These are phyloP conservation scores for Sonneratia caseolaris DNA, from an alignment of 345 rosid species.

Conservation along the genomic window DNA sequence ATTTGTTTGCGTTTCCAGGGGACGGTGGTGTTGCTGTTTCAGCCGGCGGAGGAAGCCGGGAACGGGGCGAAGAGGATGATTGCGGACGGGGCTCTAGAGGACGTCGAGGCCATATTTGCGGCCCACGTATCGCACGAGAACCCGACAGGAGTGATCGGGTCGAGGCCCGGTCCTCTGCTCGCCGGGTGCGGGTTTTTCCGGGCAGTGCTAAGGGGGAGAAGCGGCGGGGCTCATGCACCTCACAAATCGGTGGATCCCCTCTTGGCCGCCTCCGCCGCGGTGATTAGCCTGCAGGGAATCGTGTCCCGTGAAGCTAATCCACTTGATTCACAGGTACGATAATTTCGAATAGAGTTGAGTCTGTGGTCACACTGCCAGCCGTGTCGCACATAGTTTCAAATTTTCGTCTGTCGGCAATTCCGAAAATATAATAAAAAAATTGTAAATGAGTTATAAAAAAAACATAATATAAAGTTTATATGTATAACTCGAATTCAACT, in stretches of 20 bases:
- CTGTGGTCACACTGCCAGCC: too few species aligned
- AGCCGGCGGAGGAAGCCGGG: constrained; percentile 97
- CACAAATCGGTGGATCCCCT: constrained; percentile 33
- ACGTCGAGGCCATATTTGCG: constrained; percentile 73
- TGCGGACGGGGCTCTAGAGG: constrained; percentile 57
- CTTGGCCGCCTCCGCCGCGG: constrained; percentile 66
- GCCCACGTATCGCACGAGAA: constrained; percentile 75
- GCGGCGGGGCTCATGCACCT: constrained; percentile 18
- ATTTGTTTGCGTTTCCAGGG: constrained; percentile 33
- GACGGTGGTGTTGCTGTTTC: constrained; percentile 71
- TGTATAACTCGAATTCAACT: neutral
- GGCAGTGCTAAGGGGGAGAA: constrained; percentile 38
- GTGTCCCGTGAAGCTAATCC: constrained; percentile 89
- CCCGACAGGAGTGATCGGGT: constrained; percentile 68
- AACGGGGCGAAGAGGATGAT: constrained; percentile 88
- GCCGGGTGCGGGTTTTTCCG: constrained; percentile 89
- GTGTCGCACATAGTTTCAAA: neutral
- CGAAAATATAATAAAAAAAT: too few species aligned
- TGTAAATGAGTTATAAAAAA: too few species aligned
- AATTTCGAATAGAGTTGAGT: too few species aligned
- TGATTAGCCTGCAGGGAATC: constrained; percentile 73
- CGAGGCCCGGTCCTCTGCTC: constrained; percentile 74
- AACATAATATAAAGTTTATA: too few species aligned
- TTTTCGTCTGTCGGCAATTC: neutral
- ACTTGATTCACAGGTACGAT: constrained; percentile 56